A percentile compares a stretch with the other conserved stretches of the same genome.
Evolutionary conservation across 768 basidiomycete genomes (phyloP).

Genomic region (Suillus alpinus): DNA sequence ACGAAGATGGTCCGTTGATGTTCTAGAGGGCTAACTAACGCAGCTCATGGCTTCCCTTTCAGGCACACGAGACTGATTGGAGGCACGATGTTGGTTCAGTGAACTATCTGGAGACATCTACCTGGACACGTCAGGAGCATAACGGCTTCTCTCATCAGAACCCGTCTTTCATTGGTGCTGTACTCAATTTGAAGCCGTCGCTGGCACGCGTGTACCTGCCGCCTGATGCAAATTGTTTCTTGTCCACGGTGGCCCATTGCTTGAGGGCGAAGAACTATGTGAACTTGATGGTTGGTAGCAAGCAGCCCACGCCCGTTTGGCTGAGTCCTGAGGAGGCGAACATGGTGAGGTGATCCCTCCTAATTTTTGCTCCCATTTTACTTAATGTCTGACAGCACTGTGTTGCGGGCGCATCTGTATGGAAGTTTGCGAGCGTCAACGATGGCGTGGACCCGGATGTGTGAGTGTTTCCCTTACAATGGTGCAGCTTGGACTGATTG

Average conservation of each 20-base stretch:
- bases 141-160: conserved; percentile 92
- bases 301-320: conserved; percentile 81
- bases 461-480: conserved; percentile 31
- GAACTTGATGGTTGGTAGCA: conserved; percentile 87
- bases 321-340: conserved; percentile 74
- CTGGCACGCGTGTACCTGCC: conserved; percentile 80
- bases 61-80: conserved; percentile 68
- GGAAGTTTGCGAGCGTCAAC: conserved; percentile 80
- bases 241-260: conserved; percentile 83
- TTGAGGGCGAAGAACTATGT: conserved; percentile 81
- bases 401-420: conserved; percentile 81
- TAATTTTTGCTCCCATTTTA: not conserved
- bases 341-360: conserved; percentile 35
- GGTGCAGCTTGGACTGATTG: not conserved
- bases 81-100: conserved; percentile 66
- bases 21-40: not conserved
- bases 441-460: conserved; percentile 71
- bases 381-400: conserved; percentile 57
- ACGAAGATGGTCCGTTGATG: conserved; percentile 61
- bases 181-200: conserved; percentile 73
- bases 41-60: not conserved
- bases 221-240: conserved; percentile 86
- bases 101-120: conserved; percentile 87
- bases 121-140: conserved; percentile 83
- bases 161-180: conserved; percentile 80